Evolutionary conservation across 208 protist species (phyloP).

Genomic region (Trypanosomatidae sp.): DNA sequence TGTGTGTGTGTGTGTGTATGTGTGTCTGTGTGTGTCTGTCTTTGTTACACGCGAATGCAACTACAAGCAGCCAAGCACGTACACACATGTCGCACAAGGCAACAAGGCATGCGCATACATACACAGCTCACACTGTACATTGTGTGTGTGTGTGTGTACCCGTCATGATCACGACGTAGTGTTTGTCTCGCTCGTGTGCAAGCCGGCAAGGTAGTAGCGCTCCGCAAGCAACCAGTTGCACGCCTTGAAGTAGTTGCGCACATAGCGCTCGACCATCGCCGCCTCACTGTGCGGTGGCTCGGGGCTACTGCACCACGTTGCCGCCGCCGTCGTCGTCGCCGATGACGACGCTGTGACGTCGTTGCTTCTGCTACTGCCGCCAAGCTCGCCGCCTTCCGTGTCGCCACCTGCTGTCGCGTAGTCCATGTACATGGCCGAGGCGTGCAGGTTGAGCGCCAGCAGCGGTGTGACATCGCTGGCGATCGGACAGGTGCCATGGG

Average conservation of each 20-base stretch:
- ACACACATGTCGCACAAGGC: background rate
- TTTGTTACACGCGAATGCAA: too few relatives aligned
- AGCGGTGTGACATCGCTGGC: slow-evolving; percentile 59
- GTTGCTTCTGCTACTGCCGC: too few relatives aligned
- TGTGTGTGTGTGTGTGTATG: background rate
- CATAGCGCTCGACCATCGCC: slow-evolving; percentile 61
- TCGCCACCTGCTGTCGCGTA: slow-evolving; percentile 12
- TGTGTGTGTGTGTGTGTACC: too few relatives aligned
- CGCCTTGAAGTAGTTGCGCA: slow-evolving; percentile 77
- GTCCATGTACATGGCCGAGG: slow-evolving; percentile 43
- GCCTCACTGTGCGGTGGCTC: too few relatives aligned
- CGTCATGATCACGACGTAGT: background rate
- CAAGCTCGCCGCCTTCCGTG: slow-evolving; percentile 5
- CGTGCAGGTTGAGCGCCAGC: slow-evolving; percentile 60
- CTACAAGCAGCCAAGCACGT: too few relatives aligned
- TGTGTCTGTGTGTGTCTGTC: background rate
- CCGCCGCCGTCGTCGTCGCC: too few relatives aligned
- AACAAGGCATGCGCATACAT: background rate
- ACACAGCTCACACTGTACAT: background rate
- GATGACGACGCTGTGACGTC: too few relatives aligned
- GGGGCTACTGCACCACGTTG: too few relatives aligned
- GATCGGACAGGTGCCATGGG: slow-evolving; percentile 66
- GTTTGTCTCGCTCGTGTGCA: background rate
- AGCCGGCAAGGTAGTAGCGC: slow-evolving; percentile 24
- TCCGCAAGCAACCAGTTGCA: slow-evolving; percentile 72